A percentile compares a stretch with the other conserved stretches of the same genome.
Conservation (phyloP, 2,329 filamentous ascomycete genomes). For the Lachnellula occidentalis region DNA sequence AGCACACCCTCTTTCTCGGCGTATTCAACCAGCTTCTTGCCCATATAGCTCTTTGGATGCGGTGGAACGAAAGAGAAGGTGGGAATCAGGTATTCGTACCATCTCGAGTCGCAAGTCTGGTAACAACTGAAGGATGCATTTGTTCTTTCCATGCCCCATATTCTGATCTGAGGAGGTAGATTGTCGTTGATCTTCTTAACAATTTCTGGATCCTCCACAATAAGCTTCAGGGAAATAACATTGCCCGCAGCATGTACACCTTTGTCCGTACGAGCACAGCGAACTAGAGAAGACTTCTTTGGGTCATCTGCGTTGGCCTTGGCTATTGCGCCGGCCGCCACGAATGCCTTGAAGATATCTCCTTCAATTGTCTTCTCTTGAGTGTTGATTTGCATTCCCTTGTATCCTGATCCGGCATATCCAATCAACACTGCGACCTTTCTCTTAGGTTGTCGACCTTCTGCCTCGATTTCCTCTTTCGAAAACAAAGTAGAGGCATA, state of each 20-base stretch:
- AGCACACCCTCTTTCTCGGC: slow-evolving; percentile 69
- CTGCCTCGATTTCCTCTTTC: slow-evolving; percentile 80
- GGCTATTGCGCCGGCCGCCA: slow-evolving; percentile 86
- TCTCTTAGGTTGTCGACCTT: slow-evolving; percentile 83
- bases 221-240: slow-evolving; percentile 90
- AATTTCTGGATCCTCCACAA: slow-evolving; percentile 84
- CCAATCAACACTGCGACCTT: slow-evolving; percentile 96
- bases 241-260: slow-evolving; percentile 95
- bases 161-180: slow-evolving; percentile 80
- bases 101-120: slow-evolving; percentile 87
- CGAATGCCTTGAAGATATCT: slow-evolving; percentile 87
- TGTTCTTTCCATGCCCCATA: slow-evolving; percentile 90
- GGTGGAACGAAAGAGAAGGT: slow-evolving; percentile 90
- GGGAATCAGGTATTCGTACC: slow-evolving; percentile 96
- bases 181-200: slow-evolving; percentile 86
- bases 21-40: slow-evolving; percentile 72
- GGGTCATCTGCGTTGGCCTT: slow-evolving; percentile 96
- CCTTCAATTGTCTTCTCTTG: slow-evolving; percentile 91
- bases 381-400: slow-evolving; percentile 87
- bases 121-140: slow-evolving; percentile 93
- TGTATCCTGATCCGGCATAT: slow-evolving; percentile 94
- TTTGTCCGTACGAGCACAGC: slow-evolving; percentile 95
- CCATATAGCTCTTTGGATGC: slow-evolving; percentile 80
- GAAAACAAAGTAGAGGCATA: slow-evolving; percentile 44
- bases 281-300: slow-evolving; percentile 89